Percentiles rank a stretch among this genome's conserved stretches.
phyloP scores from a whole-genome alignment of 805 yeast species.

The Ogataea glucozyma region DNA sequence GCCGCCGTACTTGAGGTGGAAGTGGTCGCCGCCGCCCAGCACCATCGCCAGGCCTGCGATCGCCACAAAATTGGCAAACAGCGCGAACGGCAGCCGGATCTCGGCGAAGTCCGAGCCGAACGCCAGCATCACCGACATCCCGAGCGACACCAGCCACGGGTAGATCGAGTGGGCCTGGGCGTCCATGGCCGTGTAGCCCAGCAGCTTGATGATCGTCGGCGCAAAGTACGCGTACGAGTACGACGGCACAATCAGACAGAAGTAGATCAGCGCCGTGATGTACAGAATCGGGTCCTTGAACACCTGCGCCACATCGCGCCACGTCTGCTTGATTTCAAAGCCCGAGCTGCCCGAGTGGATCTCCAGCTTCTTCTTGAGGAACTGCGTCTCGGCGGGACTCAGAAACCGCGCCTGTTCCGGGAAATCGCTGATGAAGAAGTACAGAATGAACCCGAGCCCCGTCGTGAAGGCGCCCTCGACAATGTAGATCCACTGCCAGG shows the following conservation, averaged over 20 bases:
- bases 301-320: constrained; percentile 45
- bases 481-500: constrained; percentile 50
- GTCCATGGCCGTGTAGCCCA: constrained; percentile 67
- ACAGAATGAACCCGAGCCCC: constrained; percentile 35
- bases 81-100: constrained; percentile 46
- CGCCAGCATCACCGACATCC: constrained; percentile 62
- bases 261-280: constrained; percentile 60
- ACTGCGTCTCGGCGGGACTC: constrained; percentile 51
- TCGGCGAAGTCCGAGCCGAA: constrained; percentile 56
- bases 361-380: constrained; percentile 59
- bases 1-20: constrained; percentile 57
- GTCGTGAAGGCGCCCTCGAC: constrained; percentile 40
- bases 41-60: constrained; percentile 59
- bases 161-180: constrained; percentile 84
- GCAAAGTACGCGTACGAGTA: constrained; percentile 77
- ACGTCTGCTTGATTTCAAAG: constrained; percentile 47
- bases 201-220: constrained; percentile 58
- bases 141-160: constrained; percentile 82
- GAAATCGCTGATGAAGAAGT: constrained; percentile 63
- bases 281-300: constrained; percentile 63
- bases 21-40: constrained; percentile 41
- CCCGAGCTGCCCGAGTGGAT: constrained; percentile 53
- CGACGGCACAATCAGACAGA: constrained; percentile 68
- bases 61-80: constrained; percentile 38
- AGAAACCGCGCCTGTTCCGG: constrained; percentile 67